Conservation (phyloP, 257 asterid genomes). For the Mitragyna speciosa region DNA sequence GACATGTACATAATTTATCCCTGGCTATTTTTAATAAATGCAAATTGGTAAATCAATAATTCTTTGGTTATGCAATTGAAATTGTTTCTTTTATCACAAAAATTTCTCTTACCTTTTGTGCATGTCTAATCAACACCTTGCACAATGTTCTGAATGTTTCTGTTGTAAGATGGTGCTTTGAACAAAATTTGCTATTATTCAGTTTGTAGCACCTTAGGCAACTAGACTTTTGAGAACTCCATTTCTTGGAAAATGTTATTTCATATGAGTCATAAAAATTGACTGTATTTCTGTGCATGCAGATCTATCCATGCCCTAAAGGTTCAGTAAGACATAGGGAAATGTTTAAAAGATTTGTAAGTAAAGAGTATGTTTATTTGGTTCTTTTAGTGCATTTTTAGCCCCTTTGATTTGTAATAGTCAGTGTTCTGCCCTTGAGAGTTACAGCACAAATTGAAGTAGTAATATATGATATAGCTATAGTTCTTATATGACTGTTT, state of each 20-base stretch:
- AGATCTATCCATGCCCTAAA: slow-evolving; percentile 82
- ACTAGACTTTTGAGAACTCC: not conserved
- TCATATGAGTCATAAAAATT: too few species aligned
- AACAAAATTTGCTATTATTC: not conserved
- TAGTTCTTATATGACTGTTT: not conserved
- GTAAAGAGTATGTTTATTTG: slow-evolving; percentile 51
- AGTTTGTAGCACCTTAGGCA: not conserved
- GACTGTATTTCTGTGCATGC: slow-evolving; percentile 18
- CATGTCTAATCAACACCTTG: not conserved
- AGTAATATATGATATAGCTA: not conserved
- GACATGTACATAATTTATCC: not conserved
- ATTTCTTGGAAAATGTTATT: not conserved
- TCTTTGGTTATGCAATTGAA: not conserved
- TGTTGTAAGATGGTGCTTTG: not conserved
- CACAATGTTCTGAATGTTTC: not conserved
- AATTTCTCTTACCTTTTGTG: not conserved
- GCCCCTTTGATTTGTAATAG: too few species aligned
- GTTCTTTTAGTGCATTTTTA: not conserved
- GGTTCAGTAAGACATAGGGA: slow-evolving; percentile 72
- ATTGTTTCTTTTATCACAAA: not conserved
- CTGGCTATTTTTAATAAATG: not conserved
- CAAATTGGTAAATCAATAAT: too few species aligned
- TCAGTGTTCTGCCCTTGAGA: not conserved
- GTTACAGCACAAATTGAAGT: too few species aligned
- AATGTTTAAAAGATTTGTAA: slow-evolving; percentile 56